Evolutionary conservation across 1,139 yeast genomes (phyloP).

Genomic region (Torulaspora pretoriensis): DNA sequence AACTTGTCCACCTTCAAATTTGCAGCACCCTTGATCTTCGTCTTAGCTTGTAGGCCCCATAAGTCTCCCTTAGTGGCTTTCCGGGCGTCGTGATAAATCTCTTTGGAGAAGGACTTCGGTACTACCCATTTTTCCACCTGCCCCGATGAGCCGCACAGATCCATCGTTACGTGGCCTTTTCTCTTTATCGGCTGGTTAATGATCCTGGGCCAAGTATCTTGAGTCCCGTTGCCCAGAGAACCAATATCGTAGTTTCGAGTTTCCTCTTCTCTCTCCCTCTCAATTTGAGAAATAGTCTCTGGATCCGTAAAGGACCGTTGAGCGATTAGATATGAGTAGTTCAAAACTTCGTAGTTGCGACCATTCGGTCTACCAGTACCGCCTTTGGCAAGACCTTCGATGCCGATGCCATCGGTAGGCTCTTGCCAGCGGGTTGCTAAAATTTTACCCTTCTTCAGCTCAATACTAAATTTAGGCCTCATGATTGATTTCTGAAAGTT

Average conservation of each 20-base stretch:
- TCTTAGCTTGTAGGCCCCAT: constrained; percentile 81
- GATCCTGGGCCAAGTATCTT: constrained; percentile 67
- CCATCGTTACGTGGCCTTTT: constrained; percentile 77
- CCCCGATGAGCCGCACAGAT: constrained; percentile 77
- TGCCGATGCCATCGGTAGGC: constrained; percentile 51
- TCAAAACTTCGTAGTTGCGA: constrained; percentile 66
- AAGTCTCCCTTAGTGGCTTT: constrained; percentile 80
- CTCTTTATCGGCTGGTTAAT: constrained; percentile 68
- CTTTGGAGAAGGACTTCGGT: constrained; percentile 72
- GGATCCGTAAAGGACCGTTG: constrained; percentile 48
- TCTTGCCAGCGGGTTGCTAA: constrained; percentile 72
- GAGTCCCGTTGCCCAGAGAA: constrained; percentile 33
- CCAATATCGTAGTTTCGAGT: constrained; percentile 24
- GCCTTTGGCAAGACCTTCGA: constrained; percentile 39
- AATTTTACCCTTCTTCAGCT: constrained; percentile 74
- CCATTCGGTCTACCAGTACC: constrained; percentile 79
- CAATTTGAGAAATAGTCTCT: constrained; percentile 31
- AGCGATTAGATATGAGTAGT: constrained; percentile 71
- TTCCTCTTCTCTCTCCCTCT: constrained; percentile 25
- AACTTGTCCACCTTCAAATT: constrained; percentile 31
- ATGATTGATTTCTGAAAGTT: constrained; percentile 67
- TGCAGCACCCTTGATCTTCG: constrained; percentile 40
- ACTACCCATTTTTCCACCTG: constrained; percentile 81
- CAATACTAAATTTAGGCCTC: constrained; percentile 74
- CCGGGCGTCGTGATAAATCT: constrained; percentile 84